These are phyloP conservation scores for Acanthamoeba sp. DNA, from an alignment of 208 protist species.

Conservation along the genomic window DNA sequence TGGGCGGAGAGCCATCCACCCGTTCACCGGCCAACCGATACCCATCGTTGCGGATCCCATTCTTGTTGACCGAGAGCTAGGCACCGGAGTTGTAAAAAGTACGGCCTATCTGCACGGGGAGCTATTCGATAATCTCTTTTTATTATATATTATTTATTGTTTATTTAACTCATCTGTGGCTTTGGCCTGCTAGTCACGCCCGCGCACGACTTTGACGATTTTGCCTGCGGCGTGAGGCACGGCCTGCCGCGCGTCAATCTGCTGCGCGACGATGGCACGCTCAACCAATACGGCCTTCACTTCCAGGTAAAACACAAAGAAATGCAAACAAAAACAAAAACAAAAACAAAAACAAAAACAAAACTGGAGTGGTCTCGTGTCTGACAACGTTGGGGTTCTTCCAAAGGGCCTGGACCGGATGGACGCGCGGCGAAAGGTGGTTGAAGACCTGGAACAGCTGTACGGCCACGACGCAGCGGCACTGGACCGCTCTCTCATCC, in stretches of 20 bases:
- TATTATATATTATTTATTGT: background rate
- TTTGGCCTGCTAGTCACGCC: conserved; percentile 96
- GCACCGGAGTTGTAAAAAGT: conserved; percentile 93
- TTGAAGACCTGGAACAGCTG: conserved; percentile 94
- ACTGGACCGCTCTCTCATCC: background rate
- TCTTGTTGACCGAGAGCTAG: conserved; percentile 98
- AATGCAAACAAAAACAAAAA: background rate
- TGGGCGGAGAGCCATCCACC: conserved; percentile 96
- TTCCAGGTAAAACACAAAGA: conserved; percentile 91
- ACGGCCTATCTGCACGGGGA: background rate
- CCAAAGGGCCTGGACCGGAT: background rate
- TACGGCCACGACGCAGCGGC: conserved; percentile 82
- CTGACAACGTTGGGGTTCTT: too few species aligned
- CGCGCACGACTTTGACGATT: conserved; percentile 99
- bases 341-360: background rate
- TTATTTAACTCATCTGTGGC: background rate
- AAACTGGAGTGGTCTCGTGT: too few species aligned
- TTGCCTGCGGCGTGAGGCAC: conserved; percentile 97
- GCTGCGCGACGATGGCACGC: conserved; percentile 95
- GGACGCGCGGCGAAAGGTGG: conserved; percentile 92
- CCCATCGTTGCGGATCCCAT: conserved; percentile 98
- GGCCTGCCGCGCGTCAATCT: conserved; percentile 96
- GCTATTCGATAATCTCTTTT: background rate
- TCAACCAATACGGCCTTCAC: conserved; percentile 95
- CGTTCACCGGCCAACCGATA: conserved; percentile 95